phyloP scores from a whole-genome alignment of 148 eudicot genomes.

The Diospyros lotus region DNA sequence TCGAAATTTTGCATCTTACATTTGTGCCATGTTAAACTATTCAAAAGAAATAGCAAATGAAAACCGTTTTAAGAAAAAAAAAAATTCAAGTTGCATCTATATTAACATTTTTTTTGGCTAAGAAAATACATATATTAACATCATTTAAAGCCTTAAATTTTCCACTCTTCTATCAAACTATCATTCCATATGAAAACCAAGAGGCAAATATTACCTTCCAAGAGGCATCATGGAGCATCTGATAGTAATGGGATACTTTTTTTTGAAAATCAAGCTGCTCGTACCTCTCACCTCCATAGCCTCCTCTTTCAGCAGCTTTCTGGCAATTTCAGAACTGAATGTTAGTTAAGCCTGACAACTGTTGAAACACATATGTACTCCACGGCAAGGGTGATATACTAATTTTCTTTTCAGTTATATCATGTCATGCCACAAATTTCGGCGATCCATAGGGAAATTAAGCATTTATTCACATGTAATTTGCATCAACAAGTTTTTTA shows the following conservation, averaged over 20 bases:
- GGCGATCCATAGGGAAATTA: background rate
- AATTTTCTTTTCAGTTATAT: background rate
- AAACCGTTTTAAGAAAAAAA: too few relatives aligned
- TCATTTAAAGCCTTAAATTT: background rate
- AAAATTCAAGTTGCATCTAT: too few relatives aligned
- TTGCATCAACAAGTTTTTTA: background rate
- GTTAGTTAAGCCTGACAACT: background rate
- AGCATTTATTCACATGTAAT: background rate
- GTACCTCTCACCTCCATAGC: constrained; percentile 93
- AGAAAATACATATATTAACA: too few relatives aligned
- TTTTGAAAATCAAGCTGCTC: constrained; percentile 90
- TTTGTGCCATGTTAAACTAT: too few relatives aligned
- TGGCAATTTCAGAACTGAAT: constrained; percentile 18
- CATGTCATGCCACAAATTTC: background rate
- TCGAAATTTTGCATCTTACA: too few relatives aligned
- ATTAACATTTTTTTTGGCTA: too few relatives aligned
- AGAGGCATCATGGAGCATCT: constrained; percentile 52
- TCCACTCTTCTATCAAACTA: too few relatives aligned
- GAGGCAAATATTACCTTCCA: background rate
- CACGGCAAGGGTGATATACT: background rate
- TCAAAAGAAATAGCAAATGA: too few relatives aligned
- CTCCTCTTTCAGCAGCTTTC: constrained; percentile 99
- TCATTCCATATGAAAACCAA: background rate
- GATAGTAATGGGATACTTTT: constrained; percentile 64
- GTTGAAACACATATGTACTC: background rate